Base-by-base conservation (phyloP, 179 eudicot species). In the Drosera spatulata region DNA sequence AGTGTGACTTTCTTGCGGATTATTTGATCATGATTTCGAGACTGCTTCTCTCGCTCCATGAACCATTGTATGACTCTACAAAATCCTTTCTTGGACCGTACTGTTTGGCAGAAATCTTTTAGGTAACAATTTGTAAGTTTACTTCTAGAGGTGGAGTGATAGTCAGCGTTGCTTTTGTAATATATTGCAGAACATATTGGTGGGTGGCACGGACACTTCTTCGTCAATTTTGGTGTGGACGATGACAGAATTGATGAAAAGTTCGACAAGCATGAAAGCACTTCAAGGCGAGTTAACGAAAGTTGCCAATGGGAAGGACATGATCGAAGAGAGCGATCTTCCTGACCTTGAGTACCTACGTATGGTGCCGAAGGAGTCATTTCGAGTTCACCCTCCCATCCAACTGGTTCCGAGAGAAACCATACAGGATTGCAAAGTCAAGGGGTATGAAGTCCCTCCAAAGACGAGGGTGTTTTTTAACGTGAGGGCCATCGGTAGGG, bases 161-260 rank as follows among this genome's bases (percentile, higher is more conserved):
- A n/a, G n/a, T n/a, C n/a, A n/a, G n/a, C n/a, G n/a, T n/a, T n/a
- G n/a, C n/a, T n/a, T n/a, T n/a, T n/a, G n/a, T 49, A n/a, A n/a
- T n/a, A n/a, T 50, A 37, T 4, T 71, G 61, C 72, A 80, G 84
- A 82, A 78, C 52, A 66, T 73, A 39, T 80, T 83, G 40, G 55
- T 72, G 15, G 88, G 74, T 10, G 88, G 85, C 46, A 50, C 81
- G 0, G 85, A 80, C 39, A 83, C 88, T 4, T 59, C 81, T 10
- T 43, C 85, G 9, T 71, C 74, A 56, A 65, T 69, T 7, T 55
- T 80, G 9, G 82, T 65, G 15, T 83, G 88, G 88, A 65, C 58
- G 50, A 75, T 80, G 82, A 3, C 69, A 0, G 81, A 80, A 66
- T 64, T 83, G 8, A 67, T 80, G 0, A 75, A 46, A 51, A 66